A percentile compares a stretch with the other conserved stretches of the same genome.
These are phyloP conservation scores for Fusarium sp. DNA, from an alignment of 2,329 filamentous ascomycete species.

Conservation along the genomic window DNA sequence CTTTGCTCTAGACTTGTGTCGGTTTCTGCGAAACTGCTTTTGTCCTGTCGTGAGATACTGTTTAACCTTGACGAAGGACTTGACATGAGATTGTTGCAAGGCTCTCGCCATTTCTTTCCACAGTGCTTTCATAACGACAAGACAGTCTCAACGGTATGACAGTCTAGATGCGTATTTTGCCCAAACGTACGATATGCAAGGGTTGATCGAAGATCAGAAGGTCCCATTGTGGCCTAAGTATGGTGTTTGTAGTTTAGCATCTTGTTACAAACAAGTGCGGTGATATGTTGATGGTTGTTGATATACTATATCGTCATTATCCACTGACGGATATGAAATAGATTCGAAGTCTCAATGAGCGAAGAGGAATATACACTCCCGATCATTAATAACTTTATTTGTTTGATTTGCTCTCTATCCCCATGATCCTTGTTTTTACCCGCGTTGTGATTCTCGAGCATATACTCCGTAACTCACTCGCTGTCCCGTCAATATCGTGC, in stretches of 20 bases:
- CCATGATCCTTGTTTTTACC: too few relatives aligned
- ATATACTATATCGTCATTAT: not conserved
- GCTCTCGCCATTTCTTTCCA: constrained; percentile 12
- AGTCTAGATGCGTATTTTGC: not conserved
- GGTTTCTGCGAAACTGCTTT: not conserved
- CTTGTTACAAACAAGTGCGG: not conserved
- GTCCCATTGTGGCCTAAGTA: not conserved
- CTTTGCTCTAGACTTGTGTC: constrained; percentile 5
- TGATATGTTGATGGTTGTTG: not conserved
- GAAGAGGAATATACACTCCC: too few relatives aligned
- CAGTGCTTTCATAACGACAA: constrained; percentile 4
- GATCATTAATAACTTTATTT: too few relatives aligned
- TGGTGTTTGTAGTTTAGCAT: not conserved
- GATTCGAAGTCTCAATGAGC: too few relatives aligned
- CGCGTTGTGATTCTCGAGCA: too few relatives aligned
- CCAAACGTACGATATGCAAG: not conserved
- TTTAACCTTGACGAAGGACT: not conserved
- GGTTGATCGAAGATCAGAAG: not conserved
- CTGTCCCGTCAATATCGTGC: too few relatives aligned
- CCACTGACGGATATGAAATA: not conserved
- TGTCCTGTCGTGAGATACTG: not conserved
- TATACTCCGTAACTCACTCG: too few relatives aligned
- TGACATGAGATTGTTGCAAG: not conserved
- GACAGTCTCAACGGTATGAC: constrained; percentile 9
- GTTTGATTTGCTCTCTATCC: too few relatives aligned